Conservation (phyloP, 2,329 filamentous ascomycete species). For the Beauveria australis region DNA sequence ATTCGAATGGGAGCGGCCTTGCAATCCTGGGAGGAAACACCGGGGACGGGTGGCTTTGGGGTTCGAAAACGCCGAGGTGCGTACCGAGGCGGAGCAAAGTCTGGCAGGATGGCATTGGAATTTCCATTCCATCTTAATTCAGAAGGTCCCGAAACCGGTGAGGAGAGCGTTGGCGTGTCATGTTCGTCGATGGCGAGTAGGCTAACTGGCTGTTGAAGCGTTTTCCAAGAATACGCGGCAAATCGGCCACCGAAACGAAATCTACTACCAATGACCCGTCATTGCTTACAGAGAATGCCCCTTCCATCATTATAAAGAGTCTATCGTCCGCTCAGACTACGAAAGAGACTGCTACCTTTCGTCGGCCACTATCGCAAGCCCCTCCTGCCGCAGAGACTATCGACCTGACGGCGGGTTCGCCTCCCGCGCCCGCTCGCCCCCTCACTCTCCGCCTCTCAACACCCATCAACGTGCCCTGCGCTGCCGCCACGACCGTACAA, state of each 20-base stretch:
- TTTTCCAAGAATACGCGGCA: no score
- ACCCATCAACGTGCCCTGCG: background rate
- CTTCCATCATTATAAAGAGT: no score
- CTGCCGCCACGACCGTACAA: background rate
- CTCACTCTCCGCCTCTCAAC: background rate
- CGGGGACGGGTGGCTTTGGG: background rate
- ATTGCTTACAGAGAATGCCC: no score
- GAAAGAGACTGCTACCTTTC: no score
- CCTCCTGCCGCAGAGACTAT: background rate
- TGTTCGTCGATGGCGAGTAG: background rate
- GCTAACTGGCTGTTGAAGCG: background rate
- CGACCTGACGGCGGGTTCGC: background rate
- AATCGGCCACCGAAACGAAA: no score
- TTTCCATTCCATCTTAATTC: background rate
- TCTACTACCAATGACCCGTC: no score
- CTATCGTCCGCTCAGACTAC: no score
- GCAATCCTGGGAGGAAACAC: background rate
- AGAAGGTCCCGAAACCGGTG: background rate
- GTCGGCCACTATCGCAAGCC: no score
- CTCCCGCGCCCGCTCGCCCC: background rate
- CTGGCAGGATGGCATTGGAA: background rate
- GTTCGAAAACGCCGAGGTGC: background rate
- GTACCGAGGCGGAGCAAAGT: background rate
- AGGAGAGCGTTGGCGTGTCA: background rate
- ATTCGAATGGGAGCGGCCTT: background rate